Evolutionary conservation across 306 rosid genomes (phyloP), one percentile per base, ranked within the genome.

Genomic region (Trifolium fragiferum): DNA sequence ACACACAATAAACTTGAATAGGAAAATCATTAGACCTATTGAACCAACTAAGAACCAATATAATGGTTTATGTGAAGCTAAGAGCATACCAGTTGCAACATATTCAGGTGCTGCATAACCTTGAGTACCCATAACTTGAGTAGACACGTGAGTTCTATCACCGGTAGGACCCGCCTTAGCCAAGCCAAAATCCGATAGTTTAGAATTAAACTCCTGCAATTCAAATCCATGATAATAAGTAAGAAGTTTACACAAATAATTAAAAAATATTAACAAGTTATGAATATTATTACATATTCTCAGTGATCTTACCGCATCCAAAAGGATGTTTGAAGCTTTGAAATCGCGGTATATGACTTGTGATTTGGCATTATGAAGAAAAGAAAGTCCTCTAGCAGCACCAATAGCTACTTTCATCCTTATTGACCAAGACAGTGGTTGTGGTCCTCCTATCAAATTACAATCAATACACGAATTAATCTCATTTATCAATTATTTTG

Each of bases 71-170:
- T 7, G 64, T 61, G 58, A 77, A 77, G 68, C 73, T 67, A 73
- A 68, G 61, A 44, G 58, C 79, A 55, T 14, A 94, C 99, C 99
- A 76, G 99, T 94, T 25, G 99, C 95, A 69, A 94, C 89, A 82
- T 94, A 94, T 82, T 94, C 97, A 11, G 99, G 99, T 50, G 97
- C 99, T 1, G 97, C 99, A 65, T 94, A 94, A 82, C 99, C 97
- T 11, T 87, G 95, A 63, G 99, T 94, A 10, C 99, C 99, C 85
- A 94, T 81, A 70, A 92, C 97, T 82, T 87, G 99, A 53, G 99
- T 94, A 68, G 99, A 88, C 6, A 94, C 99, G 37, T 94, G 99
- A 75, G 99, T 94, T 81, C 88, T 78, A 82, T 92, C 97, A 53
- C 99, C 99, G 14, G 96, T 90, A 20, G 99, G 99, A 69, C 99